Evolutionary conservation across 2,329 filamentous ascomycete genomes (phyloP), one percentile per base, ranked within the genome.

Genomic region (Ceratocystis lukuohia): DNA sequence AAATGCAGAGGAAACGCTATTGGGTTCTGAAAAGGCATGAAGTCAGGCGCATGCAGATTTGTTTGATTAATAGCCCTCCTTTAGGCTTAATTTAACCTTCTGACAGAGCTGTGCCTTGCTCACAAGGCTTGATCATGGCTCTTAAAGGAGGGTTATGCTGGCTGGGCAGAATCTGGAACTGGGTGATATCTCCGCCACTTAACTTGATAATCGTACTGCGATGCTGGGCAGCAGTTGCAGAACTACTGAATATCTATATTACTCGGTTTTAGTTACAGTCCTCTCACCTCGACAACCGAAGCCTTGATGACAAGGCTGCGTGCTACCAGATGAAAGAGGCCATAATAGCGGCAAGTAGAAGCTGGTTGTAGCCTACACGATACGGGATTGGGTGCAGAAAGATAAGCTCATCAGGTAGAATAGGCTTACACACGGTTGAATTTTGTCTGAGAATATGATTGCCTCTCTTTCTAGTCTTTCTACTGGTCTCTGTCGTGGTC

Each of bases 251-350:
- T 33, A n/a, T 57, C 15, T 30, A 28, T 30, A n/a, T 6, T 6
- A 17, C 2, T 12, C 22, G 2, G 28, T 5, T 8, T n/a, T 30
- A 8, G 10, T 7, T 5, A 8, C n/a, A 10, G 12, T 33, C 22
- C 10, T 57, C 15, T 2, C 12, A 20, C 2, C 15, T 57, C n/a
- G 12, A 4, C 30, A 5, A 5, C 22, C 28, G 2, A 57, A 57
- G 53, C 53, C 53, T 57, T 57, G 28, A 33, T 57, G 12, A 7
- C 30, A n/a, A 57, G 53, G 53, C 53, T 57, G 53, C 53, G 53
- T 30, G 22, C 10, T n/a, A 30, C 53, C 25, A 6, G 22, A 12
- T 15, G 7, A 30, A 57, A 30, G 25, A n/a, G 22, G 53, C 53
- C 25, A n/a, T 5, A 57, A 17, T 5, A 30, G 53, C n/a, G n/a